Evolutionary conservation across 208 protist species (phyloP).

Genomic region (Phytomonas francai): DNA sequence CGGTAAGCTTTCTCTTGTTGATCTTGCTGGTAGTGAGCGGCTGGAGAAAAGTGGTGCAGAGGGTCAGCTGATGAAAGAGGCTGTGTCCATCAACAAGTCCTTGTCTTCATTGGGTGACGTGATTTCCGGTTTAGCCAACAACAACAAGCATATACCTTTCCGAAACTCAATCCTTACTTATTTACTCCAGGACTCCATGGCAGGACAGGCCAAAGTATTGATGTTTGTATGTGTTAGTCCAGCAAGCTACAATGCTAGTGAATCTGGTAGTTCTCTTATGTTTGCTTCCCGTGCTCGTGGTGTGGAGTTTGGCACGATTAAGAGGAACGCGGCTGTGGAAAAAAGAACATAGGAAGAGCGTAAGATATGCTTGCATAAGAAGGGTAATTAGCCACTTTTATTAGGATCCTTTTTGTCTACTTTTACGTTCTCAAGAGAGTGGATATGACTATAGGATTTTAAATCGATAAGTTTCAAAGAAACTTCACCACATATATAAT

Average conservation of each 20-base stretch:
- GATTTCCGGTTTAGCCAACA: slow-evolving; percentile 78
- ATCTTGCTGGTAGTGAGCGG: slow-evolving; percentile 90
- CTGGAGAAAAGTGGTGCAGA: slow-evolving; percentile 83
- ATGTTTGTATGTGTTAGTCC: slow-evolving; percentile 94
- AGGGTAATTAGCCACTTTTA: neutral
- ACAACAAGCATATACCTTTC: slow-evolving; percentile 86
- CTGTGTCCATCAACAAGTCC: slow-evolving; percentile 90
- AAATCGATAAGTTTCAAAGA: neutral
- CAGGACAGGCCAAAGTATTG: slow-evolving; percentile 92
- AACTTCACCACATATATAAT: neutral
- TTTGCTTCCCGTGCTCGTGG: slow-evolving; percentile 88
- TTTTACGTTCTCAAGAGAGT: slow-evolving; percentile 3
- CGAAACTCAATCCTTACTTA: slow-evolving; percentile 89
- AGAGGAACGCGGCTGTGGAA: slow-evolving; percentile 67
- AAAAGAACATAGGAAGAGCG: slow-evolving; percentile 16
- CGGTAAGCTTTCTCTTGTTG: slow-evolving; percentile 91
- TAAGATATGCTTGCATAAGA: neutral
- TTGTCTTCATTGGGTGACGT: slow-evolving; percentile 87
- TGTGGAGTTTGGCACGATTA: slow-evolving; percentile 81
- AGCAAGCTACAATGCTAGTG: slow-evolving; percentile 88
- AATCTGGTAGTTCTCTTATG: slow-evolving; percentile 81
- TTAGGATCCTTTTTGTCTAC: slow-evolving; percentile 3
- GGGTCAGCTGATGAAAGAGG: slow-evolving; percentile 85
- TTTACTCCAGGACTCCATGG: slow-evolving; percentile 88
- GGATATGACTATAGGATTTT: neutral